Evolutionary conservation across 768 basidiomycete species (phyloP), one percentile per base, ranked within the genome.

Genomic region (Neoboletus magnificus): DNA sequence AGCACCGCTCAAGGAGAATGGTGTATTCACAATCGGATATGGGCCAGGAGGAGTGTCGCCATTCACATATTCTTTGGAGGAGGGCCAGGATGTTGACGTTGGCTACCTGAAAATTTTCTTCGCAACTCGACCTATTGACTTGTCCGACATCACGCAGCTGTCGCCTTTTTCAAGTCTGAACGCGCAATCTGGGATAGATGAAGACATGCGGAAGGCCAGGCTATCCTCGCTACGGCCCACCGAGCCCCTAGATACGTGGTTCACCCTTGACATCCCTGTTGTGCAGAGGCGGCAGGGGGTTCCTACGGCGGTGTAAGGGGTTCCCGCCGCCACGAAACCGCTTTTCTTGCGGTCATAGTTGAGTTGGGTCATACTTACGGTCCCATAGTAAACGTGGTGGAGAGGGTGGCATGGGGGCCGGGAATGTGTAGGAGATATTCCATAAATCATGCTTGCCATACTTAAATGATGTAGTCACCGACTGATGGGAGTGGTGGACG

Each of bases 11-110:
- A 58, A 54, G 12, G 12, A 16, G 4, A 29, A 54, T 1, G 47
- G 36, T 48, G 43, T 33, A 7, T 52, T 74, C n/a, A 62, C 73
- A 1, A 68, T 80, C 12, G 80, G 79, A 6, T 77, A 77, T 54
- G 77, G 77, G 62, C 4, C 66, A 75, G 40, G 57, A 62, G 58
- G 58, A 32, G 25, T 40, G 13, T 2, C 47, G 10, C 58, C 58
- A 2, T 49, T 59, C 7, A 27, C 15, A 7, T 59, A 59, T 41
- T 59, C 37, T 11, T 39, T 59, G 25, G 36, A 32, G 32, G 44
- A 35, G 11, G 22, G 25, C 32, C 32, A 32, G 32, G 51, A 52
- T 6, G 51, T 69, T 30, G 77, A 80, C 47, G 65, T 80, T 3
- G 75, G 77, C 8, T 76, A 74, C 51, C 69, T 81, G 48, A 78